phyloP scores from a whole-genome alignment of 2,329 filamentous ascomycete species.

The Fusarium verticillioides region DNA sequence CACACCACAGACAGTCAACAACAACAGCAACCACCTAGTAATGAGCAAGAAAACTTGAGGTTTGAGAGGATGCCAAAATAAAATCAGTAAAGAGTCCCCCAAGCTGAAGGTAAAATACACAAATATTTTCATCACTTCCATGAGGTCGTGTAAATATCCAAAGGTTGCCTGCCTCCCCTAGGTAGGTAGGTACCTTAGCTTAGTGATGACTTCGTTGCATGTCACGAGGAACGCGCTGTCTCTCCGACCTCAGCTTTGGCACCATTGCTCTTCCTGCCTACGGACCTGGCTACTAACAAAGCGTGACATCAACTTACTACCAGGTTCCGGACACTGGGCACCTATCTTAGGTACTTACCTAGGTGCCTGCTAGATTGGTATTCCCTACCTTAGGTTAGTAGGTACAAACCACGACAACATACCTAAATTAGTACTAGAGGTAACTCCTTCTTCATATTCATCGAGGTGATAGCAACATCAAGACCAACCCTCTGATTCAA shows the following conservation, averaged over 20 bases:
- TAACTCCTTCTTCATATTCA: neutral
- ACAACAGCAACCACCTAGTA: neutral
- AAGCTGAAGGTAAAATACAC: neutral
- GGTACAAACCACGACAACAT: neutral
- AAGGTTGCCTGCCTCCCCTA: neutral
- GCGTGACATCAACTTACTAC: neutral
- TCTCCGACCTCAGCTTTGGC: neutral
- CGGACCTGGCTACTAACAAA: neutral
- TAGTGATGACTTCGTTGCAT: slow-evolving; percentile 16
- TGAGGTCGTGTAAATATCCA: neutral
- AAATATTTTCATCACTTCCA: neutral
- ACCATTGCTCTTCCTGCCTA: neutral
- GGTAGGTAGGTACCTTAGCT: neutral
- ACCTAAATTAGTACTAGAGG: neutral
- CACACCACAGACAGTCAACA: neutral
- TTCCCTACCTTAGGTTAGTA: no score
- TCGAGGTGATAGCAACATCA: neutral
- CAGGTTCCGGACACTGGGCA: neutral
- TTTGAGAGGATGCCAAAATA: neutral
- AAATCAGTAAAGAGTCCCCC: neutral
- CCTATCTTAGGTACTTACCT: neutral
- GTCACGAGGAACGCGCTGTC: neutral
- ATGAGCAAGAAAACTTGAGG: neutral
- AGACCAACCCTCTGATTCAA: neutral
- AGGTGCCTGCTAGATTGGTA: neutral